Evolutionary conservation across 2,329 filamentous ascomycete genomes (phyloP).

Genomic region (Fusarium redolens): DNA sequence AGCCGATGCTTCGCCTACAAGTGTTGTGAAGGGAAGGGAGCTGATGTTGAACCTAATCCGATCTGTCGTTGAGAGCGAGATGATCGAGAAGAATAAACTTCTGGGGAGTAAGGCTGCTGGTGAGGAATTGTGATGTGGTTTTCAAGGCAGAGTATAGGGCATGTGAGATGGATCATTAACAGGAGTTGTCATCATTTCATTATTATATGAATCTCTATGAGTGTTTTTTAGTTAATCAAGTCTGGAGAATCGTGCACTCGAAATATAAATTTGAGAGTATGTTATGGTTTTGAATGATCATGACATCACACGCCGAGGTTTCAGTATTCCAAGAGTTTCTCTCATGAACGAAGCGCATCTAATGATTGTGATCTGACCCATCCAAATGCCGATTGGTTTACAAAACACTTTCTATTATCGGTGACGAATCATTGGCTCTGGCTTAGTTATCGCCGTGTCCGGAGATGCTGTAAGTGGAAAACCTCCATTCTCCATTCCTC

Average conservation of each 20-base stretch:
- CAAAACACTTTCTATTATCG: neutral
- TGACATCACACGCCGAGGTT: conserved; percentile 15
- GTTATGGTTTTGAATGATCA: neutral
- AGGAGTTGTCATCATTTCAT: neutral
- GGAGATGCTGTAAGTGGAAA: conserved; percentile 27
- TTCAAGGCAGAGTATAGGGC: neutral
- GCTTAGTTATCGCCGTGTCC: conserved; percentile 23
- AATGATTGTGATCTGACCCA: neutral
- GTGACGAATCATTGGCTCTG: conserved; percentile 17
- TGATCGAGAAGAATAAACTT: conserved; percentile 37
- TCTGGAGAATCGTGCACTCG: too few species aligned
- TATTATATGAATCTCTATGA: neutral
- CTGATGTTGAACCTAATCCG: conserved; percentile 66
- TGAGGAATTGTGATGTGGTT: conserved; percentile 1
- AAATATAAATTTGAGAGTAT: neutral
- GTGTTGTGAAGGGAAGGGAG: conserved; percentile 61
- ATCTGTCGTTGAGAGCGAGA: conserved; percentile 66
- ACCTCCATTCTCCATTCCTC: conserved; percentile 1
- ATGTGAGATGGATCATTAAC: neutral
- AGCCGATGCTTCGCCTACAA: conserved; percentile 62
- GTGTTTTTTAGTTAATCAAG: neutral
- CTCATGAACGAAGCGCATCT: neutral
- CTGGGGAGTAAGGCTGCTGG: neutral
- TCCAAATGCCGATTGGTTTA: neutral
- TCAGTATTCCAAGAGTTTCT: neutral